Evolutionary conservation across 2,329 filamentous ascomycete genomes (phyloP), one percentile per base, ranked within the genome.

Genomic region (Aspergillus sp.): DNA sequence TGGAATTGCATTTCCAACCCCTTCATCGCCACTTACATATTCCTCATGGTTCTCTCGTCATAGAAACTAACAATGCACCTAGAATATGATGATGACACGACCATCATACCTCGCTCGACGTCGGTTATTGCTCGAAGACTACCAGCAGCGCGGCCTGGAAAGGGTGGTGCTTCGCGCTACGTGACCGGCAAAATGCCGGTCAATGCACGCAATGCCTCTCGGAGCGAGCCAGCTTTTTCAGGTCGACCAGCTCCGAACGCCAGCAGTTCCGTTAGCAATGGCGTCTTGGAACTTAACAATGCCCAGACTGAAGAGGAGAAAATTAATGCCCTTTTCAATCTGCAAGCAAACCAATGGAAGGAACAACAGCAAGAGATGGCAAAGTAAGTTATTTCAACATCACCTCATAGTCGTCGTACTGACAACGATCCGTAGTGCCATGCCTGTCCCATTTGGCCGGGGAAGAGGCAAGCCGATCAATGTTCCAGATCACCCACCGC

Each of bases 81-180:
- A 96, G 94, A 95, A 75, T 97, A 97, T 68, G 90, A 96, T 63
- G 94, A 99, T 77, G 94, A 99, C 69, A 97, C 94, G 0, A 90
- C 89, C n/a, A 92, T 96, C 62, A 96, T 99, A 49, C 90, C 93
- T 42, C 88, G 94, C 64, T 95, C 94, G 16, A 96, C 92, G 2
- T 95, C 91, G 0, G 91, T 99, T 52, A 87, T 96, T 61, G 94
- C 92, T 38, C 86, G 90, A 54, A 86, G 94, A 55, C 80, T 94
- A 57, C 94, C 94, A 3, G 89, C 94, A 6, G 79, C 84, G 48
- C 90, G 92, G 66, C 87, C 87, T 45, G 94, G 94, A 26, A 90
- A 91, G 58, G 95, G 94, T 48, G 85, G 90, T 60, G 95, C 94
- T 51, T 91, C 93, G 57, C 85, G 94, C 68, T 99, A 99, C 80